Conservation (phyloP, 352 stramenopile species). For the Phytophthora tubulina region DNA sequence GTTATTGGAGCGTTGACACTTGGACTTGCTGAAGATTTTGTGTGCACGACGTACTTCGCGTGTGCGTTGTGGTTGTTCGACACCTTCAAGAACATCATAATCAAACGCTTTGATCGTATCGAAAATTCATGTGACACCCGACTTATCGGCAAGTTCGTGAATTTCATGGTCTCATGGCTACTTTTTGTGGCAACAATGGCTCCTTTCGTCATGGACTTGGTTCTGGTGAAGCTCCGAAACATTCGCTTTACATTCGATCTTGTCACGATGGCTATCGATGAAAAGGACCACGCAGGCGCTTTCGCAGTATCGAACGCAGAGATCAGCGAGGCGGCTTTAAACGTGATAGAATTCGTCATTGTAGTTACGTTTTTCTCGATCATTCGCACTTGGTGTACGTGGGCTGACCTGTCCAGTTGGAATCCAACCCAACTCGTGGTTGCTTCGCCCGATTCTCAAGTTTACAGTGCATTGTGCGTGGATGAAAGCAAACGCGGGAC, state of each 20-base stretch:
- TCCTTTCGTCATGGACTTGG: constrained; percentile 42
- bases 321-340: constrained; percentile 13
- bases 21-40: constrained; percentile 53
- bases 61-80: constrained; percentile 32
- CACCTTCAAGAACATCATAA: not conserved
- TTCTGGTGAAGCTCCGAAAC: constrained; percentile 42
- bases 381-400: constrained; percentile 1
- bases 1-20: constrained; percentile 33
- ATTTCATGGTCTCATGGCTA: constrained; percentile 40
- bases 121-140: not conserved
- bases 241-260: constrained; percentile 59
- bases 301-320: constrained; percentile 20
- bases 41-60: constrained; percentile 43
- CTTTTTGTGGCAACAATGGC: constrained; percentile 35
- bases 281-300: constrained; percentile 27
- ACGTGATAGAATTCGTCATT: not conserved
- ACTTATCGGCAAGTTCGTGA: not conserved
- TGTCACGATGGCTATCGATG: constrained; percentile 34
- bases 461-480: not conserved
- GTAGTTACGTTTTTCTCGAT: constrained; percentile 23
- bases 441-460: not conserved
- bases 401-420: constrained; percentile 20
- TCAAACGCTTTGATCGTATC: no score
- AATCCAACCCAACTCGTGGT: constrained; percentile 8
- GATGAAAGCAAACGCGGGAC: not conserved